Conservation (phyloP, 192 early-diverging fungal genomes). For the Coemansia sp. region DNA sequence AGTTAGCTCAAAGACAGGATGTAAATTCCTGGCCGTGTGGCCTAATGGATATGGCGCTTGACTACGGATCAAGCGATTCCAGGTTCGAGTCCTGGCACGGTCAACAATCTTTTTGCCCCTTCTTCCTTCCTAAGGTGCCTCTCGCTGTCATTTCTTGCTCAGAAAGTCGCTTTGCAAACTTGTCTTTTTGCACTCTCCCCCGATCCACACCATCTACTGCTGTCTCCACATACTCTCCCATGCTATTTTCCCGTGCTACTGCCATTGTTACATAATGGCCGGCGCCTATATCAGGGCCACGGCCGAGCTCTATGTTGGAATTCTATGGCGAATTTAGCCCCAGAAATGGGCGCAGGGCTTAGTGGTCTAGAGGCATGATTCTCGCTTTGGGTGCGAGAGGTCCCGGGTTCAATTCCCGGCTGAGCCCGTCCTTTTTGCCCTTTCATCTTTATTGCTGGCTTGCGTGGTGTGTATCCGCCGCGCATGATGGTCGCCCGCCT, state of each 20-base stretch:
- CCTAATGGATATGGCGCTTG: slow-evolving; percentile 27
- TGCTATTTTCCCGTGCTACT: no score
- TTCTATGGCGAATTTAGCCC: neutral
- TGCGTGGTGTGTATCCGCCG: neutral
- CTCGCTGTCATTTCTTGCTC: no score
- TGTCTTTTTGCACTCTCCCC: no score
- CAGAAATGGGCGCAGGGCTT: slow-evolving; percentile 12
- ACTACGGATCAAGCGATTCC: slow-evolving; percentile 31
- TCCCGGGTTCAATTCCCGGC: slow-evolving; percentile 58
- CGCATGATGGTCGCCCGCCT: neutral
- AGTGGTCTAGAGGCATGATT: slow-evolving; percentile 59
- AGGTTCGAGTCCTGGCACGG: slow-evolving; percentile 23
- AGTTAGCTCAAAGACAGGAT: no score
- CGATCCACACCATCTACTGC: no score
- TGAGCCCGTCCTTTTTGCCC: slow-evolving; percentile 29
- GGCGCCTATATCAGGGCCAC: no score
- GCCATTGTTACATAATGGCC: no score
- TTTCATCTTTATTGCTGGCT: neutral
- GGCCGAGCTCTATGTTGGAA: no score
- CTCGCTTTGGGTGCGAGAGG: slow-evolving; percentile 54
- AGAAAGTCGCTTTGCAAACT: no score
- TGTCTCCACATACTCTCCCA: no score
- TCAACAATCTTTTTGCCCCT: slow-evolving; percentile 14
- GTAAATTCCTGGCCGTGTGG: slow-evolving; percentile 21
- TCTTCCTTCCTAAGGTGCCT: no score